A percentile compares a stretch with the other conserved stretches of the same genome.
Conservation (phyloP, 768 basidiomycete species). For the Phlebiopsis flavidoalba region DNA sequence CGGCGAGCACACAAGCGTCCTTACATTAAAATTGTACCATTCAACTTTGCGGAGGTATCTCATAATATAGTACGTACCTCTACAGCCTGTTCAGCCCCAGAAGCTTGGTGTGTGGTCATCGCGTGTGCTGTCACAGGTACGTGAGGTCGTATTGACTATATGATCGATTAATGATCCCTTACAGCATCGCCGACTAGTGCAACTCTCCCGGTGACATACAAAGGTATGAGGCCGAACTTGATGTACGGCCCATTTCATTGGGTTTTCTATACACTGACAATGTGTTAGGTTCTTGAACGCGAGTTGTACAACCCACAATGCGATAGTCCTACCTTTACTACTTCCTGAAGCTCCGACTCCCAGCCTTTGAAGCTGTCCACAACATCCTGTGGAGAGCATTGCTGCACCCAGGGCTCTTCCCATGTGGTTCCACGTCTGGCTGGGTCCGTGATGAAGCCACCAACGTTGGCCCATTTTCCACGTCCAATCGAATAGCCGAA, state of each 20-base stretch:
- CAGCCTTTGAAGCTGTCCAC: constrained; percentile 23
- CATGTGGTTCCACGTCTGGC: constrained; percentile 25
- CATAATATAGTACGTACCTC: constrained; percentile 18
- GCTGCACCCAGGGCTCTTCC: constrained; percentile 22
- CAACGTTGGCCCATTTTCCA: constrained; percentile 40
- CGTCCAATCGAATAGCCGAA: constrained; percentile 27
- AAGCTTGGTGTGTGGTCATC: constrained; percentile 28
- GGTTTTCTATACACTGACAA: constrained; percentile 21
- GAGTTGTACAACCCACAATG: not conserved
- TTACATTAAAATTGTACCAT: constrained; percentile 2
- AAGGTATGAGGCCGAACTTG: constrained; percentile 24
- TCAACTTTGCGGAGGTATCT: not conserved
- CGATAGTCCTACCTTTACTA: constrained; percentile 15
- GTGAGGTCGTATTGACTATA: not conserved
- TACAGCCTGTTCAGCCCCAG: constrained; percentile 29
- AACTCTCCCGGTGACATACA: constrained; percentile 19
- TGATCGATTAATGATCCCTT: not conserved
- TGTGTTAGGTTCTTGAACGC: not conserved
- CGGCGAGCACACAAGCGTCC: constrained; percentile 28
- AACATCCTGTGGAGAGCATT: constrained; percentile 20
- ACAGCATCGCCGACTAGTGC: constrained; percentile 23
- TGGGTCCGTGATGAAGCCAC: constrained; percentile 35
- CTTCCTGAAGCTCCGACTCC: constrained; percentile 24
- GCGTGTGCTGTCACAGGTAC: constrained; percentile 22
- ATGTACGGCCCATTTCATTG: constrained; percentile 28